Evolutionary conservation across 441 rosid species (phyloP).

Genomic region (Pelargonium citronellum): DNA sequence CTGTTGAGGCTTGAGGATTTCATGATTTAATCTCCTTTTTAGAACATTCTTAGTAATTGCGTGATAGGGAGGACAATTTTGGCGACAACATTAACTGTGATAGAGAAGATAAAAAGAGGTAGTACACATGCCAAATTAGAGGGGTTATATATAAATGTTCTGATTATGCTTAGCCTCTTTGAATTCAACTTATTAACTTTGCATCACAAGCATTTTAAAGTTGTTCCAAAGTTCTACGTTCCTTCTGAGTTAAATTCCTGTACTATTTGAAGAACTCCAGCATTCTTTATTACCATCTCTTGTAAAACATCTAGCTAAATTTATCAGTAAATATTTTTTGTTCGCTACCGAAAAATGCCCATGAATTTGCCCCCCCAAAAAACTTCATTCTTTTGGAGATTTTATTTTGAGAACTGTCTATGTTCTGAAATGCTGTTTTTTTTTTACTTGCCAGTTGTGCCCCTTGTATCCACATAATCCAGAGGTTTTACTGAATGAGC

Average conservation of each 20-base stretch:
- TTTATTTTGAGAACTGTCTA: no score
- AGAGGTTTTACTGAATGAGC: constrained; percentile 81
- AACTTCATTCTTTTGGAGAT: neutral
- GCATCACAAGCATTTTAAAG: neutral
- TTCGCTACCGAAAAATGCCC: neutral
- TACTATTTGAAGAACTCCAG: neutral
- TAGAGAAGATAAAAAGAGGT: neutral
- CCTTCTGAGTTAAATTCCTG: neutral
- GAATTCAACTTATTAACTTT: neutral
- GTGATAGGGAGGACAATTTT: neutral
- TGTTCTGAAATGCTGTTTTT: constrained; percentile 1
- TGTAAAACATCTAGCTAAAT: neutral
- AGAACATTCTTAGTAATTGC: neutral
- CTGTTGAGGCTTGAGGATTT: neutral
- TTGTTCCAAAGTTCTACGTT: neutral
- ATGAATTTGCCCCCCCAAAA: no score
- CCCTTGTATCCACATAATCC: constrained; percentile 97
- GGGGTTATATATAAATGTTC: neutral
- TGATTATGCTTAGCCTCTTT: neutral
- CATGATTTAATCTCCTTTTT: neutral
- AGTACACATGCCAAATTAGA: neutral
- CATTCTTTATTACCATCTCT: neutral
- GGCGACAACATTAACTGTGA: neutral
- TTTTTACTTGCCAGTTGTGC: constrained; percentile 56
- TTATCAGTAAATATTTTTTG: neutral